Evolutionary conservation across 495 filamentous ascomycete genomes (phyloP), one percentile per base, ranked within the genome.

Genomic region (Aspergillus saccharolyticus): DNA sequence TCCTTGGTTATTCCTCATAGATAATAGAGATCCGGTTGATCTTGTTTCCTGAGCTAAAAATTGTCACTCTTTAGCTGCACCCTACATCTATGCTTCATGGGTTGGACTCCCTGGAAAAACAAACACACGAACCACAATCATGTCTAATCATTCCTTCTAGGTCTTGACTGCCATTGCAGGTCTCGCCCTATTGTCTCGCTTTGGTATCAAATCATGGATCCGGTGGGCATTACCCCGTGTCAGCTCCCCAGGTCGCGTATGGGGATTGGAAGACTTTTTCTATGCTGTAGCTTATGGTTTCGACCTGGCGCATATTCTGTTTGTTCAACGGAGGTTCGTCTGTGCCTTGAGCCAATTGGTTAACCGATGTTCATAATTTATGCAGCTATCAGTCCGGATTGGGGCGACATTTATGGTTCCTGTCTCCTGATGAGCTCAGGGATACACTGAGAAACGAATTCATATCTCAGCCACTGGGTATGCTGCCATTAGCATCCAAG

Each of bases 191-290:
- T 39, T 70, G 1, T 73, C 73, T n/a, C 24, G 54, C 24, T 72
- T 66, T 59, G 52, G 46, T 1, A 56, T 73, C 52, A 74, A 74
- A 55, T 39, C 63, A 19, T 74, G 72, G 72, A 61, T 71, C 12
- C 65, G 69, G 2, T 74, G 67, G 60, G 59, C 63, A 9, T 45
- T 74, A n/a, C 72, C 72, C 16, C 64, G 66, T 25, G 70, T 73
- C 51, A 66, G 64, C 22, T 66, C 64, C 2, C 72, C 69, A 0
- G 66, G 58, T 9, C 54, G 70, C 42, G 54, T 74, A 33, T 73
- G 72, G 72, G 72, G 72, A 0, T 42, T 63, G 18, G 72, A 74
- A 51, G 72, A 74, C 53, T 15, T 70, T 0, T 67, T 74, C 39
- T 74, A 69, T 51, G 44, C 71, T 0, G 24, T 64, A 12, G 70